A percentile compares a stretch with the other conserved stretches of the same genome.
Conservation (phyloP, 768 basidiomycete species). For the Pholiota molesta region DNA sequence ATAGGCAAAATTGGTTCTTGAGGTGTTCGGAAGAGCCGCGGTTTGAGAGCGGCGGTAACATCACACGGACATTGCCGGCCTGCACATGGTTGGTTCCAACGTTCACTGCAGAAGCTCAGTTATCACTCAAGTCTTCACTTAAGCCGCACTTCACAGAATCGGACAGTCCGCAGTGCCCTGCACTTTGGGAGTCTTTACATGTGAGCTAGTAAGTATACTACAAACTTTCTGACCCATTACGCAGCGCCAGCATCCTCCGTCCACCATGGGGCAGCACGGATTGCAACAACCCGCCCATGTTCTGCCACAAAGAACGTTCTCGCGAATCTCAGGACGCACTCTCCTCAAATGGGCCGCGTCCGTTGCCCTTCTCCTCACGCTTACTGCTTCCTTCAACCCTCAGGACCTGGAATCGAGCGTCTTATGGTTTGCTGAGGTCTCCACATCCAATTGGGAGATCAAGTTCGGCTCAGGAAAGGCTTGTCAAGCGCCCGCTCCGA, state of each 20-base stretch:
- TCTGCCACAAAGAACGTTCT: not conserved
- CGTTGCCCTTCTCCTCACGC: not conserved
- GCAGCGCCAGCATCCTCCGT: not conserved
- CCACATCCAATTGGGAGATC: slow-evolving; percentile 4
- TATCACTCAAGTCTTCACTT: too few species aligned
- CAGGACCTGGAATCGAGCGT: not conserved
- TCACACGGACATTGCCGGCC: too few species aligned
- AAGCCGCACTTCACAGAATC: too few species aligned
- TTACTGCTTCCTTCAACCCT: not conserved
- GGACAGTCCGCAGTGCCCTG: too few species aligned
- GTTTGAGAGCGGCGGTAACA: too few species aligned
- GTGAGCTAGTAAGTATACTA: too few species aligned
- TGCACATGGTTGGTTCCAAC: too few species aligned
- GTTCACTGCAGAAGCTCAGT: too few species aligned
- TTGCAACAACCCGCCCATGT: not conserved
- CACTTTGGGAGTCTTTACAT: too few species aligned
- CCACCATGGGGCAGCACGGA: not conserved
- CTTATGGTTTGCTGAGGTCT: not conserved
- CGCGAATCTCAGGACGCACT: not conserved
- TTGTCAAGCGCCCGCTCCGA: slow-evolving; percentile 28
- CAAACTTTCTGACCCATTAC: too few species aligned
- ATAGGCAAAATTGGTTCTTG: too few species aligned
- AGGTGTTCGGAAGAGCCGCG: too few species aligned
- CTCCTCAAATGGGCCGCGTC: not conserved
- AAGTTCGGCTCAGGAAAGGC: not conserved